Base-by-base conservation (phyloP, 2,329 filamentous ascomycete species). In the Orbilia blumenaviensis region DNA sequence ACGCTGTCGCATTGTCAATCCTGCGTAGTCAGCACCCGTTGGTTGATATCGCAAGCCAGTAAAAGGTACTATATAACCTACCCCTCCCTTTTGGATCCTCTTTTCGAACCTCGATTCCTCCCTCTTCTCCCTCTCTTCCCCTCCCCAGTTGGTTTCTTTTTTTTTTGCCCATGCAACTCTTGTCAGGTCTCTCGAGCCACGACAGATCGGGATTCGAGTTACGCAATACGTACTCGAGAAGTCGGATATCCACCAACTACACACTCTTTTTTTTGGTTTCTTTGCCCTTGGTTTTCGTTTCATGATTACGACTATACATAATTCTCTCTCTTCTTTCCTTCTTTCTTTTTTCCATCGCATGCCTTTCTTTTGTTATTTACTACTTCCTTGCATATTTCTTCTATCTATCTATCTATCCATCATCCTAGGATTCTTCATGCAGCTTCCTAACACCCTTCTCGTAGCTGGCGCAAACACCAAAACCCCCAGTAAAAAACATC, bases 51-150 rank as follows among this genome's bases (percentile, higher is more conserved):
- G 18, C 34, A 44, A 25, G 23, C 34, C 32, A 63, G 32, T 56
- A 56, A 32, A 75, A 75, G 63, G 63, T 75, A 42, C 58, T 74
- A 76, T 76, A 76, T 69, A 76, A 48, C 21, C 64, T 68, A 25
- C 64, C 58, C 72, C 50, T 68, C 72, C 72, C 72, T 76, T 69
- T 38, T 56, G 52, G 23, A 76, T 69, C 64, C 72, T 76, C 72
- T 76, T 69, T 34, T 66, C 48, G 42, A 46, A 23, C 56, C 38
- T 41, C 48, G 64, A 76, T 61, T 76, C 58, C 72, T 44, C 27
- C 56, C 56, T 29, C 46, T 21, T 34, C 23, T 16, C n/a, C n/a
- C n/a, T 76, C 58, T 64, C 38, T 36, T 48, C 56, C 21, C 46
- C 21, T 34, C 23, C 12, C 14, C 50, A 41, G 41, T 54, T 38